Conservation (phyloP, 768 basidiomycete genomes). For the Flagelloscypha sp. region DNA sequence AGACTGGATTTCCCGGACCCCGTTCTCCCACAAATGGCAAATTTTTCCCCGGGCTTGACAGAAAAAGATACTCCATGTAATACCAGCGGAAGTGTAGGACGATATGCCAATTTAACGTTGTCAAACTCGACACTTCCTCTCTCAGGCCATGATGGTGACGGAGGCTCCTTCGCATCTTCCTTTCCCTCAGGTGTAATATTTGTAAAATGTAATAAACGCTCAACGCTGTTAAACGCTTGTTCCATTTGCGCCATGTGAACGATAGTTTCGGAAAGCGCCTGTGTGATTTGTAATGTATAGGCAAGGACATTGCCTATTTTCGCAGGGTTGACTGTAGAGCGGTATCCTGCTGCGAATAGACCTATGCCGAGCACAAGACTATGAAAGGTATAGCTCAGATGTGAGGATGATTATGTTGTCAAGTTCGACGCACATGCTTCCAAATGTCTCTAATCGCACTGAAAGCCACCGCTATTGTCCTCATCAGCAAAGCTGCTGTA, state of each 20-base stretch:
- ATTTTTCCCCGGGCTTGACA: conserved; percentile 56
- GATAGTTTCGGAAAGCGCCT: too few species aligned
- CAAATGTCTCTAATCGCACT: conserved; percentile 57
- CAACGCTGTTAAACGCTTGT: conserved; percentile 68
- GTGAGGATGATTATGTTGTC: too few species aligned
- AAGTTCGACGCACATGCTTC: too few species aligned
- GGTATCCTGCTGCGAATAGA: conserved; percentile 58
- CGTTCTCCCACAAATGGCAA: conserved; percentile 40
- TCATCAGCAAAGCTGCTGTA: too few species aligned
- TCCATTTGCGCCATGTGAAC: conserved; percentile 58
- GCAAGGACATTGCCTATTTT: conserved; percentile 53
- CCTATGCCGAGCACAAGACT: conserved; percentile 58
- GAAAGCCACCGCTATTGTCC: conserved; percentile 57
- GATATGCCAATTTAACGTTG: conserved; percentile 48
- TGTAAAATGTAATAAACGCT: conserved; percentile 62
- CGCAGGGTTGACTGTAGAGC: conserved; percentile 44
- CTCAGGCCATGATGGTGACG: conserved; percentile 40
- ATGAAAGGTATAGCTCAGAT: too few species aligned
- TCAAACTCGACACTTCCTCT: conserved; percentile 47
- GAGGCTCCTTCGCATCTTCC: conserved; percentile 29
- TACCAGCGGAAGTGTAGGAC: conserved; percentile 58
- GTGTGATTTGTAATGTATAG: conserved; percentile 44
- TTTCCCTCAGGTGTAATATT: conserved; percentile 50
- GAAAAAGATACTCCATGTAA: conserved; percentile 53
- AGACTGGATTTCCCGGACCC: conserved; percentile 54